These are phyloP conservation scores for Colletotrichum sp. DNA, from an alignment of 2,329 filamentous ascomycete genomes.

Conservation along the genomic window DNA sequence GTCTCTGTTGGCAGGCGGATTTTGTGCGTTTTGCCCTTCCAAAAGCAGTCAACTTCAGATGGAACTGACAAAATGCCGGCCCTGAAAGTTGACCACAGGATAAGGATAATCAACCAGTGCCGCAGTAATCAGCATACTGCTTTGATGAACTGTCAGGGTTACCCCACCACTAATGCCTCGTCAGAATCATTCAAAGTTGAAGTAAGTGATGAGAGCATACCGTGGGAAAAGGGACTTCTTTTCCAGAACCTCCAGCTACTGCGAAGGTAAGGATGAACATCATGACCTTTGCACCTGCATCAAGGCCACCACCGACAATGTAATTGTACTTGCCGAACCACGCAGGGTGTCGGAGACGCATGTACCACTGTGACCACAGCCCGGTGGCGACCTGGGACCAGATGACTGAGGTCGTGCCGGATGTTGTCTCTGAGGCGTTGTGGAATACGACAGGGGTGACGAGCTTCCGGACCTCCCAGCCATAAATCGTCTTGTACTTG, in stretches of 20 bases:
- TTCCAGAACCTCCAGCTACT: conserved; percentile 22
- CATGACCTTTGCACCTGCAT: conserved; percentile 26
- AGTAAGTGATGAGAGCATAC: neutral
- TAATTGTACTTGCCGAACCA: conserved; percentile 32
- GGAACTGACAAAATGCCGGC: neutral
- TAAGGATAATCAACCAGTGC: neutral
- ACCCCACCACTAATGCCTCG: neutral
- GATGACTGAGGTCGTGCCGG: conserved; percentile 17
- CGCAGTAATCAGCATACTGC: conserved; percentile 19
- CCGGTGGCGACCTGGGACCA: conserved; percentile 32
- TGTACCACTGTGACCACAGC: conserved; percentile 33
- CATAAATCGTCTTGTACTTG: conserved; percentile 15
- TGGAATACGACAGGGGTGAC: conserved; percentile 19
- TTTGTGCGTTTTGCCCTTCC: neutral
- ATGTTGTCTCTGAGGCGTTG: conserved; percentile 16
- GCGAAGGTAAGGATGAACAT: conserved; percentile 26
- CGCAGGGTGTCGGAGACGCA: conserved; percentile 27
- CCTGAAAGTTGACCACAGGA: neutral
- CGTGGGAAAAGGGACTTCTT: conserved; percentile 20
- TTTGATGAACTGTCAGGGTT: conserved; percentile 3
- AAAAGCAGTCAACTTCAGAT: neutral
- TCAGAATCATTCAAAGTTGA: neutral
- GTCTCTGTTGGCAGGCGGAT: neutral
- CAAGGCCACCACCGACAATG: conserved; percentile 21
- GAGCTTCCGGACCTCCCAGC: conserved; percentile 15